Evolutionary conservation across 768 basidiomycete genomes (phyloP), one percentile per base, ranked within the genome.

Genomic region (Naganishia friedmannii): DNA sequence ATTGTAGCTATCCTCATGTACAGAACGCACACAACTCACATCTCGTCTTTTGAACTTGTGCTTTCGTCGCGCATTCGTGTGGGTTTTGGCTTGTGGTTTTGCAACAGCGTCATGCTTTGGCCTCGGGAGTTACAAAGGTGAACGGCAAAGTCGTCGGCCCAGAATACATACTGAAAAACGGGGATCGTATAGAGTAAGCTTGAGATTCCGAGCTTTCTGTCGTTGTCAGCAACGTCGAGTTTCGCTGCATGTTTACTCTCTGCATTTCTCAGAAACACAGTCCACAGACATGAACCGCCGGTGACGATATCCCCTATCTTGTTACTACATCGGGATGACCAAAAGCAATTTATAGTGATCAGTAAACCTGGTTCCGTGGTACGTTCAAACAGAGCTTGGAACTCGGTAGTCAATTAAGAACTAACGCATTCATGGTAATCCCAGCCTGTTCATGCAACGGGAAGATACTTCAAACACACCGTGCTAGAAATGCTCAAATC

Each of bases 331-430:
- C 87, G 89, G 69, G 92, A 97, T 78, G 84, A 83, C 17, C 87
- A 91, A 73, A 87, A 88, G 28, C 86, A 89, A 72, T 93, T 95
- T 71, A 87, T 98, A 42, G 90, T 97, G 17, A 90, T 99, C 32
- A 90, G 97, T 77, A 99, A 99, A 84, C 95, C 95, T 2, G 95
- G 95, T 39, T 91, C 90, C 78, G 92, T 97, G 78, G 94, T 96
- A 80, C 82, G 93, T 87, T 73, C 29, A 32, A 21, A 13, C 4
- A 34, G 32, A 34, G 32, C 55, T 28, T 32, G 55, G 7, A n/a
- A 19, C 7, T 37, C 34, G 4, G 28, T 7, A 58, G 31, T 2
- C 48, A 51, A 23, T 2, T 21, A 51, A 23, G 21, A 21, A 51
- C 48, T 51, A 21, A 51, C 48, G 48, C 1, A 51, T 4, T 13